Percentiles rank a stretch among this genome's conserved stretches.
phyloP scores from a whole-genome alignment of 2,329 filamentous ascomycete genomes.

The Zymoseptoria crescenta region DNA sequence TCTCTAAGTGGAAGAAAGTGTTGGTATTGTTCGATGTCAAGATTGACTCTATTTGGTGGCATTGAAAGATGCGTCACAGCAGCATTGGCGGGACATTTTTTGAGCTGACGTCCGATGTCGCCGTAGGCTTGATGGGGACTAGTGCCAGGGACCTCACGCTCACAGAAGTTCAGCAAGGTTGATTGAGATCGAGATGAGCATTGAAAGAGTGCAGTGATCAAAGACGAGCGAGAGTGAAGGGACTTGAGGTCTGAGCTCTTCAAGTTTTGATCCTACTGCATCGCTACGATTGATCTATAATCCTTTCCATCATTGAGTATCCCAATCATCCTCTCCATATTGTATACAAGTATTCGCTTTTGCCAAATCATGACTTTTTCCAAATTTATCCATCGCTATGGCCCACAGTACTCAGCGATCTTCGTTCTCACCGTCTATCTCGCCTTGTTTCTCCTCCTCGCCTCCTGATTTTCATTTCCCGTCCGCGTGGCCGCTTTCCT shows the following conservation, averaged over 20 bases:
- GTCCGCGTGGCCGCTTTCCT: conserved; percentile 36
- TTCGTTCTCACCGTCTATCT: background rate
- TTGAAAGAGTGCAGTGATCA: background rate
- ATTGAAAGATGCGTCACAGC: background rate
- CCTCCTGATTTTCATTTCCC: conserved; percentile 39
- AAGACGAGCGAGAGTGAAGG: no score
- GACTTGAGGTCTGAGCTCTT: no score
- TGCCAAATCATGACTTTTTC: background rate
- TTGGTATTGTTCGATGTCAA: background rate
- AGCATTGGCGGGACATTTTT: background rate
- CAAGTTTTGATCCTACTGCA: background rate
- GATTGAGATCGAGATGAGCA: background rate
- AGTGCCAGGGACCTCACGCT: background rate
- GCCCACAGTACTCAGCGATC: background rate
- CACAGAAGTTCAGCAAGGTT: no score
- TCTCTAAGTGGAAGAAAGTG: background rate
- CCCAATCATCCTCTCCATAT: background rate
- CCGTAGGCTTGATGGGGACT: background rate
- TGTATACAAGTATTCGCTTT: background rate
- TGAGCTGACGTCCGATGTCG: background rate
- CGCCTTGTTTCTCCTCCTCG: conserved; percentile 29
- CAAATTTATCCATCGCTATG: no score
- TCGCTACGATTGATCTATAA: background rate
- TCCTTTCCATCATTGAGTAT: background rate
- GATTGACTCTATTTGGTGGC: background rate